Evolutionary conservation across 2,329 filamentous ascomycete genomes (phyloP).

Genomic region (Penicillium capsulatum): DNA sequence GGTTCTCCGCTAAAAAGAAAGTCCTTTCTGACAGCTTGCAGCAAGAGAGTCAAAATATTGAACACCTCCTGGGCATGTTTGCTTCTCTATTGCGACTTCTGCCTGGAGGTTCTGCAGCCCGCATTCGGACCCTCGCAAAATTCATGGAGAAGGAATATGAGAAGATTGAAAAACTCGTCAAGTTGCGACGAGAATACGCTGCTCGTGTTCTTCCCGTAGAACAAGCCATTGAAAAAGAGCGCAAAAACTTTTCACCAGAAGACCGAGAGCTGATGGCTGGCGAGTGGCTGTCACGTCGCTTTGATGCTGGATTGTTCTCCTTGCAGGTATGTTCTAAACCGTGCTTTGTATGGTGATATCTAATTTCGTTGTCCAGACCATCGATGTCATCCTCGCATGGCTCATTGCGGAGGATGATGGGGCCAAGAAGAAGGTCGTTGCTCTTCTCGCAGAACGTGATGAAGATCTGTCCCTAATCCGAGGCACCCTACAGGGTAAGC

Average conservation of each 20-base stretch:
- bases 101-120: slow-evolving; percentile 69
- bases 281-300: slow-evolving; percentile 68
- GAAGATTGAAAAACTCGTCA: slow-evolving; percentile 70
- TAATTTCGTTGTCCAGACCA: slow-evolving; percentile 27
- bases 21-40: slow-evolving; percentile 31
- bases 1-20: not conserved
- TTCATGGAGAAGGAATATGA: slow-evolving; percentile 93
- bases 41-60: slow-evolving; percentile 61
- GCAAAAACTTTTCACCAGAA: slow-evolving; percentile 51
- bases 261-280: slow-evolving; percentile 60
- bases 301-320: slow-evolving; percentile 81
- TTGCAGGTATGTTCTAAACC: slow-evolving; percentile 55
- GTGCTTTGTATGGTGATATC: not conserved
- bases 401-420: slow-evolving; percentile 82
- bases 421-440: slow-evolving; percentile 60
- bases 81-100: slow-evolving; percentile 74
- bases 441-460: slow-evolving; percentile 63
- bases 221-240: slow-evolving; percentile 57
- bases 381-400: slow-evolving; percentile 86
- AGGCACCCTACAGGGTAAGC: slow-evolving; percentile 60
- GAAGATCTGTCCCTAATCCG: slow-evolving; percentile 62
- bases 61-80: slow-evolving; percentile 83
- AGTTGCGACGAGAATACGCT: slow-evolving; percentile 67
- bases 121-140: slow-evolving; percentile 84
- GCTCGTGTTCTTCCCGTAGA: slow-evolving; percentile 61